Evolutionary conservation across 768 basidiomycete species (phyloP).

Genomic region (Amanita rimosa): DNA sequence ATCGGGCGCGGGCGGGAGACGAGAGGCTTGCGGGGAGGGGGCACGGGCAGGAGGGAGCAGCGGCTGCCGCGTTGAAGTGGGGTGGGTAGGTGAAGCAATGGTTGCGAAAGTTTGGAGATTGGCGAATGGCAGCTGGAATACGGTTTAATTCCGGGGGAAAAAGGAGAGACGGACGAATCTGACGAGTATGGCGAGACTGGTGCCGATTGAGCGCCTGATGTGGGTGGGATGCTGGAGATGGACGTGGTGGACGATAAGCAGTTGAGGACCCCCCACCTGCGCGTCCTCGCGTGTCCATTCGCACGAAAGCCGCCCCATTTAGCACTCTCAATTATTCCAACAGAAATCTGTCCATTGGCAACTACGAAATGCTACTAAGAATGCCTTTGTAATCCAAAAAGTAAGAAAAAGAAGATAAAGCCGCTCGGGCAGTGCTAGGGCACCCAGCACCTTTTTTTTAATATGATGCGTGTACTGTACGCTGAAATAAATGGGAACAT

Average conservation of each 20-base stretch:
- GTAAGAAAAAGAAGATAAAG: slow-evolving; percentile 1
- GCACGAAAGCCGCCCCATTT: no score
- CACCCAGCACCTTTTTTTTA: not conserved
- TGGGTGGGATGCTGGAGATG: not conserved
- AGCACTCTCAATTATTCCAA: slow-evolving; percentile 3
- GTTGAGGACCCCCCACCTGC: slow-evolving; percentile 5
- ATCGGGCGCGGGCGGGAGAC: slow-evolving; percentile 3
- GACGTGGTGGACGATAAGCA: slow-evolving; percentile 8
- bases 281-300: slow-evolving; percentile 8
- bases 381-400: not conserved
- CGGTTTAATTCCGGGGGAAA: slow-evolving; percentile 3
- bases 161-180: not conserved
- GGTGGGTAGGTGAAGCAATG: slow-evolving; percentile 61
- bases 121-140: not conserved
- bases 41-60: slow-evolving; percentile 28
- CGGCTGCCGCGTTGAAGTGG: slow-evolving; percentile 46
- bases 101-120: slow-evolving; percentile 17
- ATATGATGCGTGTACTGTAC: slow-evolving; percentile 4
- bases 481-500: not conserved
- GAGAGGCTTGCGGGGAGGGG: slow-evolving; percentile 37
- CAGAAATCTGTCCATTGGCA: not conserved
- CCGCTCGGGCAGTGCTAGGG: not conserved
- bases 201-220: slow-evolving; percentile 1
- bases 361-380: not conserved
- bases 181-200: not conserved